phyloP scores from a whole-genome alignment of 2,329 filamentous ascomycete species.

The Graphiopsis chlorocephala region DNA sequence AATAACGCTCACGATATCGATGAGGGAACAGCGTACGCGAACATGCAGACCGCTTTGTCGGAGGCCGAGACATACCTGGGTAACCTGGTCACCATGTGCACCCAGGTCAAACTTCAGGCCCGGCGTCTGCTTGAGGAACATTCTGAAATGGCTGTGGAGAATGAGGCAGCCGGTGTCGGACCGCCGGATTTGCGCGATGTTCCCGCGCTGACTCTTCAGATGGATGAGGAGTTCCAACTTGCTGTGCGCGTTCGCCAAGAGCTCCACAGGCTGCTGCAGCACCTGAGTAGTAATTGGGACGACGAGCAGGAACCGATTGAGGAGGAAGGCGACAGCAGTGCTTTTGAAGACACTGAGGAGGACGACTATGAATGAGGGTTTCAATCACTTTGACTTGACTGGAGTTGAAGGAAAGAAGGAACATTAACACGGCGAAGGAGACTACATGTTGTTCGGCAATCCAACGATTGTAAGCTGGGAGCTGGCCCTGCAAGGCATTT shows the following conservation, averaged over 20 bases:
- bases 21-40: neutral
- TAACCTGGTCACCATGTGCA: neutral
- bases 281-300: neutral
- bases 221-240: neutral
- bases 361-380: neutral
- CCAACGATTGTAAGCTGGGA: neutral
- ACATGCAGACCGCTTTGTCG: neutral
- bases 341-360: constrained; percentile 8
- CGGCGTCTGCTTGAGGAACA: neutral
- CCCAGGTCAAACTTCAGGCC: neutral
- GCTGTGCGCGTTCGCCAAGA: neutral
- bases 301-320: neutral
- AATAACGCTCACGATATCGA: neutral
- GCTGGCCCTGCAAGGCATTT: neutral
- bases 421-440: neutral
- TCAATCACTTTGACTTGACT: neutral
- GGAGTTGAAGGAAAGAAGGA: neutral
- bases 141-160: neutral
- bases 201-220: constrained; percentile 6
- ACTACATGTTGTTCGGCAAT: neutral
- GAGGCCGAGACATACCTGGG: neutral
- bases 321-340: constrained; percentile 11
- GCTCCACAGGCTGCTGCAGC: neutral
- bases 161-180: neutral
- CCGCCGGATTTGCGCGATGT: neutral